Conservation (phyloP, 768 basidiomycete genomes). For the Termitomyces sp. region DNA sequence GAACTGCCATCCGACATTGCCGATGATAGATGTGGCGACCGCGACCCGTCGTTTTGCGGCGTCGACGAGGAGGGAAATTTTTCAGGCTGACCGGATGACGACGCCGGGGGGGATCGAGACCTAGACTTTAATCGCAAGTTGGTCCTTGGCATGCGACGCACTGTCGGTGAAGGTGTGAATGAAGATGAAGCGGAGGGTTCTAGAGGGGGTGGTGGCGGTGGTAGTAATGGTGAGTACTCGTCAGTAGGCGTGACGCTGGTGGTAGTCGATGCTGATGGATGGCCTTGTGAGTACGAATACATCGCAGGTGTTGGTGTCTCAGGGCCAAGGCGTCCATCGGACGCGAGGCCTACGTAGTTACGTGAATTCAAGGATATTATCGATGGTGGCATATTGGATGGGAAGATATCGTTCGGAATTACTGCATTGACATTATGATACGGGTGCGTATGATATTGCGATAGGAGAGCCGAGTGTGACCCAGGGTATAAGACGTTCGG, state of each 20-base stretch:
- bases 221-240: background rate
- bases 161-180: constrained; percentile 16
- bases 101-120: constrained; percentile 10
- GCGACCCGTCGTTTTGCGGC: constrained; percentile 15
- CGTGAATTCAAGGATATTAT: constrained; percentile 32
- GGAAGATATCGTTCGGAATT: constrained; percentile 37
- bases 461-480: constrained; percentile 34
- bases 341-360: constrained; percentile 14
- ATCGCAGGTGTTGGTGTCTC: constrained; percentile 37
- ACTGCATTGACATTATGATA: constrained; percentile 17
- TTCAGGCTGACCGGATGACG: background rate
- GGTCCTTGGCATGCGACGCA: constrained; percentile 10
- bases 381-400: constrained; percentile 33
- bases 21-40: constrained; percentile 12
- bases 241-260: constrained; percentile 32
- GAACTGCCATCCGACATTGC: constrained; percentile 43
- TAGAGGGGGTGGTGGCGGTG: constrained; percentile 2
- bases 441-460: constrained; percentile 34
- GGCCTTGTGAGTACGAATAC: constrained; percentile 34
- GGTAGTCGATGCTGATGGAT: constrained; percentile 45
- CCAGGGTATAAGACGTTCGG: constrained; percentile 42
- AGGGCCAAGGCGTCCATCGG: constrained; percentile 26
- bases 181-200: constrained; percentile 15
- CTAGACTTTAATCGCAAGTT: constrained; percentile 14
- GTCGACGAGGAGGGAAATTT: constrained; percentile 3